Evolutionary conservation across 192 early-diverging fungal genomes (phyloP).

Genomic region (Backusella macrospora): DNA sequence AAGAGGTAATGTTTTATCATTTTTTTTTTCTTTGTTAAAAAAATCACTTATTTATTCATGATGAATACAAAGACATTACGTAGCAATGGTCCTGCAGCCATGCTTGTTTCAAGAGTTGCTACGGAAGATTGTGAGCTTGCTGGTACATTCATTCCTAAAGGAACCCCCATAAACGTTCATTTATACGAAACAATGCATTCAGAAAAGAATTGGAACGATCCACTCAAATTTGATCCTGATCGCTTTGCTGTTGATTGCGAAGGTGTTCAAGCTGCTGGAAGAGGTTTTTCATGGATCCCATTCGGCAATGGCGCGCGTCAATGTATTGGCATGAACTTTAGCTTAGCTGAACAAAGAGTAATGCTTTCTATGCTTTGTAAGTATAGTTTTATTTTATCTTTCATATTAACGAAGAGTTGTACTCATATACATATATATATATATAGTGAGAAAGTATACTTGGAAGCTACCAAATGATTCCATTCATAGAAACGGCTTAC

Average conservation of each 20-base stretch:
- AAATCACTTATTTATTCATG: too few species aligned
- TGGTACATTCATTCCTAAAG: constrained; percentile 27
- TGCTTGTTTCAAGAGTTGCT: not conserved
- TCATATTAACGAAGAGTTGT: not conserved
- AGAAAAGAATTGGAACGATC: constrained; percentile 39
- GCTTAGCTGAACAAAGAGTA: constrained; percentile 58
- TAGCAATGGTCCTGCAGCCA: not conserved
- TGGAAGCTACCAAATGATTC: constrained; percentile 24
- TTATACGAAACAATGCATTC: constrained; percentile 6
- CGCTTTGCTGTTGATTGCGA: constrained; percentile 43
- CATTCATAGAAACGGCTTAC: constrained; percentile 5
- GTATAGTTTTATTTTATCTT: constrained; percentile 11
- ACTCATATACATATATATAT: not conserved
- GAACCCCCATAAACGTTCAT: not conserved
- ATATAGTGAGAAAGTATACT: constrained; percentile 25
- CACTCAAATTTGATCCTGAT: constrained; percentile 50
- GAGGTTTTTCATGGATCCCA: constrained; percentile 45
- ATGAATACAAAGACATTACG: not conserved
- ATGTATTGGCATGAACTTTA: constrained; percentile 67
- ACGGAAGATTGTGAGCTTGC: constrained; percentile 33
- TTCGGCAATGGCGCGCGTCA: constrained; percentile 61
- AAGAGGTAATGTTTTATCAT: constrained; percentile 37
- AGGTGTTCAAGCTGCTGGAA: not conserved
- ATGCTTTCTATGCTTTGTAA: constrained; percentile 51
- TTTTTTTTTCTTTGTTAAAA: not conserved